Percentiles rank a stretch among this genome's conserved stretches.
phyloP scores from a whole-genome alignment of 2,329 filamentous ascomycete species.

The Aspergillus ruber region DNA sequence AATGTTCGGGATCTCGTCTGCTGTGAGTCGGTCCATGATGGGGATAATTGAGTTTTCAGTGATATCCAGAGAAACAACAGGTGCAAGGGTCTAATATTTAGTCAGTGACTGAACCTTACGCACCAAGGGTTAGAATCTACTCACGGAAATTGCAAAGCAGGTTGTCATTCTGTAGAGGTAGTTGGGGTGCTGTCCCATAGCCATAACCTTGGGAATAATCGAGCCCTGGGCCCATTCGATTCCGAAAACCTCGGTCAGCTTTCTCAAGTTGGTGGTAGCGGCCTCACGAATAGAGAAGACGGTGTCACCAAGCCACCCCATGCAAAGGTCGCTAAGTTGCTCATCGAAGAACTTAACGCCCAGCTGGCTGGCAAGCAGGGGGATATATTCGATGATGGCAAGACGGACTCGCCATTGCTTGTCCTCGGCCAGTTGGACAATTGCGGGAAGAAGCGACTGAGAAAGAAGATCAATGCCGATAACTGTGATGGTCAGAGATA shows the following conservation, averaged over 20 bases:
- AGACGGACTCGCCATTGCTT: slow-evolving; percentile 98
- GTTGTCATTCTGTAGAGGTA: slow-evolving; percentile 99
- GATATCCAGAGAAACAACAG: slow-evolving; percentile 86
- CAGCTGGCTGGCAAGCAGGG: slow-evolving; percentile 86
- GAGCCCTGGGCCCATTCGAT: slow-evolving; percentile 96
- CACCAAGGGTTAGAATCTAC: slow-evolving; percentile 30
- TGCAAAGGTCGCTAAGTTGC: slow-evolving; percentile 89
- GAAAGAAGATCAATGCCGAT: slow-evolving; percentile 97
- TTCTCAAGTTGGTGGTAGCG: slow-evolving; percentile 94
- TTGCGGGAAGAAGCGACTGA: slow-evolving; percentile 91
- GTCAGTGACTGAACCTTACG: slow-evolving; percentile 20
- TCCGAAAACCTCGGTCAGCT: slow-evolving; percentile 96
- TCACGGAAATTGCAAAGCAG: slow-evolving; percentile 97
- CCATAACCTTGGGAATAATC: slow-evolving; percentile 97
- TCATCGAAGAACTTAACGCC: slow-evolving; percentile 98
- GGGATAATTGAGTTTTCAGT: slow-evolving; percentile 90
- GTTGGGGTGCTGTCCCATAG: slow-evolving; percentile 96
- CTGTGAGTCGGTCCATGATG: slow-evolving; percentile 89
- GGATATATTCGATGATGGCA: slow-evolving; percentile 99
- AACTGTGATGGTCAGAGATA: slow-evolving; percentile 47
- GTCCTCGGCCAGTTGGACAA: slow-evolving; percentile 94
- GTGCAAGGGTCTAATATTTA: slow-evolving; percentile 69
- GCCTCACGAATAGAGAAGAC: slow-evolving; percentile 98
- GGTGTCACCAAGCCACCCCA: slow-evolving; percentile 97
- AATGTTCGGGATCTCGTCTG: slow-evolving; percentile 96